Evolutionary conservation across 2,329 filamentous ascomycete genomes (phyloP).

Genomic region (Diaporthe vexans): DNA sequence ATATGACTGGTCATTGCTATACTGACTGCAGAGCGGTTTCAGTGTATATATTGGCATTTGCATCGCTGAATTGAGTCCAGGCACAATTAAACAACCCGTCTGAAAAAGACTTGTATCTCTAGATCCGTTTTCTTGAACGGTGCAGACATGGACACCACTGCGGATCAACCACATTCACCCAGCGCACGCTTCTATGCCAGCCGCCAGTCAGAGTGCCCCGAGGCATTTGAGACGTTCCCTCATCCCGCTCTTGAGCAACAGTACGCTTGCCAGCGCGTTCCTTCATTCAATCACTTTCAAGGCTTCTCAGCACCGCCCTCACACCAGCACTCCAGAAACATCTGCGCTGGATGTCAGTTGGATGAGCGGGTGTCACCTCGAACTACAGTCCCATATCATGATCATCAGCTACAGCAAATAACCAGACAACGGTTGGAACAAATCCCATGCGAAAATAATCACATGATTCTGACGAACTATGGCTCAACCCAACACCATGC

Average conservation of each 20-base stretch:
- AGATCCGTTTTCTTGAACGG: neutral
- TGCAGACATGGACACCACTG: neutral
- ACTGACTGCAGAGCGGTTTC: conserved; percentile 1
- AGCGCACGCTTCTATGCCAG: conserved; percentile 39
- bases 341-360: neutral
- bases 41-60: conserved; percentile 36
- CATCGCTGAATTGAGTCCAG: conserved; percentile 2
- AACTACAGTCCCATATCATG: neutral
- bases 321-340: neutral
- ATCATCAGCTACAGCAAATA: neutral
- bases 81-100: neutral
- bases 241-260: neutral
- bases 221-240: neutral
- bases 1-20: conserved; percentile 25
- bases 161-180: conserved; percentile 28
- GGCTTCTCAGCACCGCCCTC: conserved; percentile 35
- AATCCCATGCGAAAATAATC: neutral
- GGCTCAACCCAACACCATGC: neutral
- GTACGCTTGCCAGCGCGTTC: neutral
- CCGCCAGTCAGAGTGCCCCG: neutral
- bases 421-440: neutral
- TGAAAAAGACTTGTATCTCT: neutral
- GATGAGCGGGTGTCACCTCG: conserved; percentile 37
- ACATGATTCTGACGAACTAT: neutral
- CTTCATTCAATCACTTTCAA: conserved; percentile 30